Percentiles rank a stretch among this genome's conserved stretches.
phyloP scores from a whole-genome alignment of 2,329 filamentous ascomycete genomes.

The Pezicula radicicola region DNA sequence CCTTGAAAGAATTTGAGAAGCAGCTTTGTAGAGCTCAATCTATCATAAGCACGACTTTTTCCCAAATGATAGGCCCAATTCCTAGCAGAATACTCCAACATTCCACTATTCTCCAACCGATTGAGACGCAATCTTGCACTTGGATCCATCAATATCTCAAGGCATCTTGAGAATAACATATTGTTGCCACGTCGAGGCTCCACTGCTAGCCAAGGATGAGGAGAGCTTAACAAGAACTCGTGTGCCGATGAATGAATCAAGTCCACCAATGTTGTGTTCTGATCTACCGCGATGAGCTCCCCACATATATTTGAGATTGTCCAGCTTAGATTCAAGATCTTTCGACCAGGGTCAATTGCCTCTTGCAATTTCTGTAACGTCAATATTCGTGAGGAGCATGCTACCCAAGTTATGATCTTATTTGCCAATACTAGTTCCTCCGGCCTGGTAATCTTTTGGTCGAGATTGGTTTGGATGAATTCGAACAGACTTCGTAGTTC shows the following conservation, averaged over 20 bases:
- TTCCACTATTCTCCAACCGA: slow-evolving; percentile 1
- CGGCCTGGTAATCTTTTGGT: slow-evolving; percentile 8
- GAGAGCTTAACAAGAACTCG: slow-evolving; percentile 17
- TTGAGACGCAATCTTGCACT: slow-evolving; percentile 1
- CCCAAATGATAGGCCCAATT: slow-evolving; percentile 24
- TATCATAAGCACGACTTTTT: slow-evolving; percentile 2
- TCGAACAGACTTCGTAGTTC: slow-evolving; percentile 25
- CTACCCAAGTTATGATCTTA: slow-evolving; percentile 25
- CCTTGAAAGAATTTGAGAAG: slow-evolving; percentile 25
- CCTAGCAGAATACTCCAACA: slow-evolving; percentile 20
- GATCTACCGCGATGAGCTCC: slow-evolving; percentile 24
- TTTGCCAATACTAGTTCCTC: slow-evolving; percentile 13
- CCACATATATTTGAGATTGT: slow-evolving; percentile 25
- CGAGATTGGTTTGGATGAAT: slow-evolving; percentile 16
- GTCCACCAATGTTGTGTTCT: background rate
- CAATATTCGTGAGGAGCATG: slow-evolving; percentile 21
- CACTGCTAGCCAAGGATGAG: slow-evolving; percentile 2
- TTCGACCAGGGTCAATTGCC: slow-evolving; percentile 14
- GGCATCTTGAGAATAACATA: slow-evolving; percentile 3
- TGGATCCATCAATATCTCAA: slow-evolving; percentile 5
- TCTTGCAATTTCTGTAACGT: slow-evolving; percentile 19
- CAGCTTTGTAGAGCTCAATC: slow-evolving; percentile 1
- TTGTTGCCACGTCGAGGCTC: slow-evolving; percentile 13
- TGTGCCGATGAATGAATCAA: slow-evolving; percentile 27
- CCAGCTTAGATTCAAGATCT: slow-evolving; percentile 18